phyloP scores from a whole-genome alignment of 73 alveolate genomes.

The Paramecium sexaurelia region DNA sequence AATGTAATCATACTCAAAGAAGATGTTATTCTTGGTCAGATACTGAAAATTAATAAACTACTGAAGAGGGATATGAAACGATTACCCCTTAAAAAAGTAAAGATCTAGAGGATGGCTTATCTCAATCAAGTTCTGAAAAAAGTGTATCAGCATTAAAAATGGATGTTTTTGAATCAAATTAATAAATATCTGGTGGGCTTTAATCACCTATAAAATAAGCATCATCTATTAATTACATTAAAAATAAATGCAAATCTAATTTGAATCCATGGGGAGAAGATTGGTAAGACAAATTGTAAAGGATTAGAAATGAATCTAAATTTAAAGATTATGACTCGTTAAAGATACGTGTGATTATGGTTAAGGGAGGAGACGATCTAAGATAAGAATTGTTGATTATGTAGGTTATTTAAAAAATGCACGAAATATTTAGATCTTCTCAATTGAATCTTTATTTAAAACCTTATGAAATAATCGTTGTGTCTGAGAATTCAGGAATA shows the following conservation, averaged over 20 bases:
- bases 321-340: conserved; percentile 80
- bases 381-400: conserved; percentile 96
- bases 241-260: background rate
- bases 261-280: conserved; percentile 89
- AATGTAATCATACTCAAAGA: background rate
- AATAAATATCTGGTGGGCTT: background rate
- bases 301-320: conserved; percentile 72
- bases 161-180: conserved; percentile 61
- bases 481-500: conserved; percentile 92
- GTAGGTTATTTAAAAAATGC: conserved; percentile 88
- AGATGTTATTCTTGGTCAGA: conserved; percentile 38
- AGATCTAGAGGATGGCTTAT: background rate
- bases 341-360: conserved; percentile 82
- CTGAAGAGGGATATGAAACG: conserved; percentile 43
- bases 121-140: background rate
- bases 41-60: background rate
- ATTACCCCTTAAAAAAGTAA: background rate
- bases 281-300: conserved; percentile 76
- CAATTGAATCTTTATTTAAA: conserved; percentile 81
- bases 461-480: conserved; percentile 95
- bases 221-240: background rate
- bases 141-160: conserved; percentile 56
- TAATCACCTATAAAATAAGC: background rate
- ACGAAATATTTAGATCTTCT: conserved; percentile 85
- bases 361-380: conserved; percentile 97